Base-by-base conservation (phyloP, 495 filamentous ascomycete species). In the Lindgomyces ingoldianus region DNA sequence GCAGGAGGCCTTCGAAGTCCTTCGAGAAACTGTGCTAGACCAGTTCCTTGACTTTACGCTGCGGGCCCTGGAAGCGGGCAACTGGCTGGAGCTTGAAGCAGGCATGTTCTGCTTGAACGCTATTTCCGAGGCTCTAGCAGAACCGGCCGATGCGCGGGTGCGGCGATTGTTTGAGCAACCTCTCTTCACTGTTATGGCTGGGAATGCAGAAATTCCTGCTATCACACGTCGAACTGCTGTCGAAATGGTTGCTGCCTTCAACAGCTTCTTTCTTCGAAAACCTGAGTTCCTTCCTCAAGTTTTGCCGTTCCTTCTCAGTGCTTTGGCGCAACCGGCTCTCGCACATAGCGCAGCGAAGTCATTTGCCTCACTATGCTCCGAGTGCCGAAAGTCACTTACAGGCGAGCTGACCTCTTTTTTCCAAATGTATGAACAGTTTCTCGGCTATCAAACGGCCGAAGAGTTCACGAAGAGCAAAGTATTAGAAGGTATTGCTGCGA, bases 71-170 rank as follows among this genome's bases (percentile, higher is more conserved):
- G 64, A 78, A 47, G 77, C 73, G 25, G 79, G 79, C 53, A 75
- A 85, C 24, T 98, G 92, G 91, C 77, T 82, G 22, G 85, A 88
- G 47, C 83, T 96, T 25, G 94, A 97, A 73, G 89, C 89, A 4
- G 83, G 87, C 0, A 78, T 91, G 33, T 96, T 90, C 74, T 93
- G 89, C 70, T 78, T 98, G 19, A 85, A 87, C 52, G 81, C 85
- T 56, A 78, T 96, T 26, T 84, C 89, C 10, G 93, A 89, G 44
- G 71, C 78, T 27, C 76, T 64, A 1, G n/a, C 22, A 1, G 39
- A 60, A 41, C 16, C 80, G 57, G 85, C 83, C 50, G 90, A 96
- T 64, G 78, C 79, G n/a, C 82, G 82, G 55, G 74, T 98, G 19
- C 80, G 82, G 57, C 78, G 77, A 14, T 81, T 97, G 4, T 95